Percentiles rank a stretch among this genome's conserved stretches.
Conservation (phyloP, 257 asterid genomes). For the Solanum medicagineum region DNA sequence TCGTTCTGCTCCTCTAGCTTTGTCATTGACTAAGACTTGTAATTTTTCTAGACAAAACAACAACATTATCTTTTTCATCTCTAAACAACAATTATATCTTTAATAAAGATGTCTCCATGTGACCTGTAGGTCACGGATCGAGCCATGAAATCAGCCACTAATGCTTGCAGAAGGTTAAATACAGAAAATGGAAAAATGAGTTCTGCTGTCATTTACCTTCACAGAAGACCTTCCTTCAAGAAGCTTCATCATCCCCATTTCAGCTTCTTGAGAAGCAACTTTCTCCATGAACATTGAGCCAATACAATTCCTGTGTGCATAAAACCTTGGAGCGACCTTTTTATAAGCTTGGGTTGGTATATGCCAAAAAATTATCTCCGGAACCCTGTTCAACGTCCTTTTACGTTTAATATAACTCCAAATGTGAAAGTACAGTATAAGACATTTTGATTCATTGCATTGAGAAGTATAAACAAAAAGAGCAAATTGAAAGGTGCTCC, state of each 20-base stretch:
- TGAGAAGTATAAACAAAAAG: background rate
- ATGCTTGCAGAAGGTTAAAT: background rate
- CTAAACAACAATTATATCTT: background rate
- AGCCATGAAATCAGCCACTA: background rate
- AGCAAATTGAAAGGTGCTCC: background rate
- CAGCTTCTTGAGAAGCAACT: slow-evolving; percentile 77
- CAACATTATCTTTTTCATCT: background rate
- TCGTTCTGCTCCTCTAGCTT: background rate
- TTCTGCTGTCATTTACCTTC: slow-evolving; percentile 31
- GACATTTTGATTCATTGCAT: background rate
- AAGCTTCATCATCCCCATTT: slow-evolving; percentile 79
- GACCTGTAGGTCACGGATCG: background rate
- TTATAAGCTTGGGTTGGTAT: slow-evolving; percentile 57
- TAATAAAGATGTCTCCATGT: background rate
- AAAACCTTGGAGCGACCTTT: slow-evolving; percentile 31
- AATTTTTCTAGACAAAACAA: background rate
- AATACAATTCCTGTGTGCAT: slow-evolving; percentile 21
- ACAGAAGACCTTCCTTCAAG: slow-evolving; percentile 57
- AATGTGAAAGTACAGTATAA: background rate
- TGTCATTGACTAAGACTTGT: background rate
- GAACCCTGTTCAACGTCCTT: slow-evolving; percentile 33
- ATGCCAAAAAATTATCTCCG: slow-evolving; percentile 90
- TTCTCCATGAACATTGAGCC: slow-evolving; percentile 75
- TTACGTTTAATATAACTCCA: background rate
- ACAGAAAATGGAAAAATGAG: background rate